These are phyloP conservation scores for Globisporangium cederbergense DNA, from an alignment of 352 stramenopile species.

Conservation along the genomic window DNA sequence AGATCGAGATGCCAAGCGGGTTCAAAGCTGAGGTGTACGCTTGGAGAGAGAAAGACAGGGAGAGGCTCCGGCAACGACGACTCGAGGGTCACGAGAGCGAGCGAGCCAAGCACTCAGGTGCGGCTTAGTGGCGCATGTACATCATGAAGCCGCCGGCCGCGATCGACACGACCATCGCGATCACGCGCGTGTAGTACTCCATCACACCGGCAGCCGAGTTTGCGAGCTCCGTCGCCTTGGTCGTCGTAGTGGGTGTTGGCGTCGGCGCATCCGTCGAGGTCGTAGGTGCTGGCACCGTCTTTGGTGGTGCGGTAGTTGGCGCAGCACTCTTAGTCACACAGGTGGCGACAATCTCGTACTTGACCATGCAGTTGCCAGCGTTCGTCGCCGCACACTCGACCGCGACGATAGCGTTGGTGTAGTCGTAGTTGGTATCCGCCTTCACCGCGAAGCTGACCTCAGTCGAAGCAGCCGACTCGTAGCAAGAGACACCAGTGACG, in stretches of 20 bases:
- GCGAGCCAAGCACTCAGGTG: not conserved
- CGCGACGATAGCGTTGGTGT: not conserved
- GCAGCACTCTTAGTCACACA: not conserved
- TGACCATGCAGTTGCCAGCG: not conserved
- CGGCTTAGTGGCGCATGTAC: slow-evolving; percentile 9
- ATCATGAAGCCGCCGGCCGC: slow-evolving; percentile 1
- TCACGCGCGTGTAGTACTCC: slow-evolving; percentile 12
- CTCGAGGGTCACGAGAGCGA: not conserved
- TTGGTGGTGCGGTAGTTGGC: not conserved
- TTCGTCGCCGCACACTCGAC: not conserved
- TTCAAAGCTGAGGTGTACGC: not conserved
- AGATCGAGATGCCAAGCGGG: too few species aligned
- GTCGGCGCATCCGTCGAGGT: not conserved
- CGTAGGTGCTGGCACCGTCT: not conserved
- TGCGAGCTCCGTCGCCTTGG: not conserved
- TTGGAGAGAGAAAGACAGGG: too few species aligned
- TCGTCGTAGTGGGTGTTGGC: not conserved
- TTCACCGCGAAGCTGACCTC: not conserved
- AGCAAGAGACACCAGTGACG: not conserved
- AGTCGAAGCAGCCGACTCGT: not conserved
- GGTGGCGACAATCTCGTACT: not conserved
- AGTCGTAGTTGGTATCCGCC: not conserved
- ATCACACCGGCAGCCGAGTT: not conserved
- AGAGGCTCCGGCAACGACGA: too few species aligned
- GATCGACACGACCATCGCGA: slow-evolving; percentile 14